Percentiles rank a stretch among this genome's conserved stretches.
Conservation (phyloP, 129 eudicot species). For the Ambrosia trifida region DNA sequence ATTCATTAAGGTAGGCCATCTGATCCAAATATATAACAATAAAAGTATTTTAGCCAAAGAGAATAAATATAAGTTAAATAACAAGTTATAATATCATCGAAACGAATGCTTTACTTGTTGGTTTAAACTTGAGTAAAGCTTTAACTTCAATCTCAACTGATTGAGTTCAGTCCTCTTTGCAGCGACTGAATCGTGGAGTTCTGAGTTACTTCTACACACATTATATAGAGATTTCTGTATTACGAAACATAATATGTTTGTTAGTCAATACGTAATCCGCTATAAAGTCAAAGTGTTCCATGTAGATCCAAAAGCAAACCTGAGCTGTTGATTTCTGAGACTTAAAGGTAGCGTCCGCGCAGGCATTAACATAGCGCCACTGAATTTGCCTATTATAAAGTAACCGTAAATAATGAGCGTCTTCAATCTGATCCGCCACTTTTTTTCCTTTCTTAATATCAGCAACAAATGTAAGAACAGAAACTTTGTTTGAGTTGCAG, state of each 20-base stretch:
- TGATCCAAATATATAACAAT: conserved; percentile 35
- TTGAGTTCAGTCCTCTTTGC: conserved; percentile 61
- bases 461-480: conserved; percentile 82
- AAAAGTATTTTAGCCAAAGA: conserved; percentile 17
- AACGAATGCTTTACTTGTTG: conserved; percentile 59
- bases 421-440: conserved; percentile 67
- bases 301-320: conserved; percentile 44
- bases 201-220: conserved; percentile 68
- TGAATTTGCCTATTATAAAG: conserved; percentile 78
- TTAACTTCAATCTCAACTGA: conserved; percentile 59
- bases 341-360: conserved; percentile 45
- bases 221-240: conserved; percentile 65
- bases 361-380: conserved; percentile 84
- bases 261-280: neutral
- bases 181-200: conserved; percentile 58
- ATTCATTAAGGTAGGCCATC: conserved; percentile 65
- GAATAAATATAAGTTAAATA: neutral
- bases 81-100: neutral
- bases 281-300: conserved; percentile 2
- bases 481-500: conserved; percentile 52
- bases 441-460: conserved; percentile 82
- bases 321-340: conserved; percentile 59
- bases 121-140: conserved; percentile 48
- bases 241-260: conserved; percentile 24
- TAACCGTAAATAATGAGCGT: conserved; percentile 77